Conservation (phyloP, 169 alveolate species). For the Plasmodium gaboni region DNA sequence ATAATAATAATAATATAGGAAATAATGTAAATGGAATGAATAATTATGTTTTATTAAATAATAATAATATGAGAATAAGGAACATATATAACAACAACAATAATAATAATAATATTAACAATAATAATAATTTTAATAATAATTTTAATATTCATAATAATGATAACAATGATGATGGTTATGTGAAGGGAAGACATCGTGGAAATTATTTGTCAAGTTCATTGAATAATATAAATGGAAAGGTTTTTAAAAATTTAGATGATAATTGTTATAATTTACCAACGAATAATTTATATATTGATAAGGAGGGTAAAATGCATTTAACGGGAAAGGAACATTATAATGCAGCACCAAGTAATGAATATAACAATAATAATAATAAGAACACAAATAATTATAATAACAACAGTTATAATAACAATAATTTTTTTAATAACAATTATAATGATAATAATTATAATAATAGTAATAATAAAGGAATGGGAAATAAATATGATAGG, state of each 20-base stretch:
- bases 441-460: not conserved
- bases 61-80: slow-evolving; percentile 12
- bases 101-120: not conserved
- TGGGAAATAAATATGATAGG: not conserved
- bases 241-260: slow-evolving; percentile 49
- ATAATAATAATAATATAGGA: not conserved
- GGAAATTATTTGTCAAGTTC: slow-evolving; percentile 2
- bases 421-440: not conserved
- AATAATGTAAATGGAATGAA: not conserved
- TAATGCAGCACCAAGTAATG: not conserved
- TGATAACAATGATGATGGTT: slow-evolving; percentile 5
- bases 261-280: slow-evolving; percentile 38
- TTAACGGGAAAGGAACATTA: slow-evolving; percentile 38
- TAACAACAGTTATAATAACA: not conserved
- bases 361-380: not conserved
- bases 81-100: slow-evolving; percentile 1
- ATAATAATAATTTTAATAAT: not conserved
- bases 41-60: not conserved
- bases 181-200: not conserved
- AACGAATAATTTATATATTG: slow-evolving; percentile 40
- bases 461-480: slow-evolving; percentile 2
- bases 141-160: not conserved
- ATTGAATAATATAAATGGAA: slow-evolving; percentile 16
- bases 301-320: slow-evolving; percentile 65
- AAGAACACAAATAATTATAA: not conserved